These are phyloP conservation scores for Teratosphaeria viscida DNA, from an alignment of 2,329 filamentous ascomycete genomes.

Conservation along the genomic window DNA sequence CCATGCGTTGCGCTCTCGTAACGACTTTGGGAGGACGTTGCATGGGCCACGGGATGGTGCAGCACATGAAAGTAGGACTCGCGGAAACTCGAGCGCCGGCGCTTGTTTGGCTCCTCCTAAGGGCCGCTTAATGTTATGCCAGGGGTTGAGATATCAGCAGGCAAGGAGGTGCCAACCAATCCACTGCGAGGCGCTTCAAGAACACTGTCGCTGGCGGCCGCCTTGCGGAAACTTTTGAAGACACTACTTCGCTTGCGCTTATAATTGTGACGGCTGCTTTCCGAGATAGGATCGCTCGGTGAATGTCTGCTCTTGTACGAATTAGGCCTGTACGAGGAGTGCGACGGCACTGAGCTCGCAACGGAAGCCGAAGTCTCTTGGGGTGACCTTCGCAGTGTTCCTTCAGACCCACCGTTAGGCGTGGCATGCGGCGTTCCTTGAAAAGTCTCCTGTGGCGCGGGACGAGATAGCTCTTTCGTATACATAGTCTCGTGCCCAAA, in stretches of 20 bases:
- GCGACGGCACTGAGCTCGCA: not conserved
- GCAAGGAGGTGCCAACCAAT: not conserved
- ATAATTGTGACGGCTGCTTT: not conserved
- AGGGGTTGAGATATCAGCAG: not conserved
- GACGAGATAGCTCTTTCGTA: conserved; percentile 8
- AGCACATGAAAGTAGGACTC: not conserved
- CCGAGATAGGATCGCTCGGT: not conserved
- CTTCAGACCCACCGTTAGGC: not conserved
- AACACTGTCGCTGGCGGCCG: conserved; percentile 1
- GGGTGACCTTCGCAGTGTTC: not conserved
- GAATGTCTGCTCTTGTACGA: not conserved
- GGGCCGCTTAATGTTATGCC: conserved; percentile 1
- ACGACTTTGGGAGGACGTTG: not conserved
- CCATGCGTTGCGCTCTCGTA: not conserved
- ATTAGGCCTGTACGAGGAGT: not conserved
- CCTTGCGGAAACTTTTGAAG: conserved; percentile 3
- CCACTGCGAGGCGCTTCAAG: not conserved
- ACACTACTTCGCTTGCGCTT: conserved; percentile 8
- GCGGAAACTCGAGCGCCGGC: not conserved
- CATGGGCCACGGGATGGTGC: not conserved
- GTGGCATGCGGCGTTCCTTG: not conserved
- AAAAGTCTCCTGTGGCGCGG: not conserved
- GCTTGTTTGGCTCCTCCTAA: not conserved
- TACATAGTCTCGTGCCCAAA: conserved; percentile 10
- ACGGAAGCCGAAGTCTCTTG: not conserved